Percentiles rank a stretch among this genome's conserved stretches.
These are phyloP conservation scores for Brassica incana DNA, from an alignment of 345 rosid species.

Conservation along the genomic window DNA sequence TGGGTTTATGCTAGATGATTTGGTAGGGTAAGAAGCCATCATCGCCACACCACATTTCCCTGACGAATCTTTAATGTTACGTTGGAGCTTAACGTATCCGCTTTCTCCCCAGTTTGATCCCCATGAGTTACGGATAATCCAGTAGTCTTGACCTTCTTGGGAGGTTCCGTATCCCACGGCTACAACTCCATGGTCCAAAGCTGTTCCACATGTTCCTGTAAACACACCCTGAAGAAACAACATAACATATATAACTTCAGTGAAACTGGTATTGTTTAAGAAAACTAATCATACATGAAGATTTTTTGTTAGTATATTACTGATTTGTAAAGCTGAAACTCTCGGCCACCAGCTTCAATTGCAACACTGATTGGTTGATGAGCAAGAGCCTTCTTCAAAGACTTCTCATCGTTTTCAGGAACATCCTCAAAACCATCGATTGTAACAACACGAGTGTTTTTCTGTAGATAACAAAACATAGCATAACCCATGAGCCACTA, in stretches of 20 bases:
- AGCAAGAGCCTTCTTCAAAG: constrained; percentile 67
- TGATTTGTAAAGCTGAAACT: constrained; percentile 29
- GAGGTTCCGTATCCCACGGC: constrained; percentile 28
- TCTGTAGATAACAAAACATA: constrained; percentile 23
- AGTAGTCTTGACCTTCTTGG: constrained; percentile 16
- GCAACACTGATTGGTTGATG: constrained; percentile 66
- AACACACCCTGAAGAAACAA: constrained; percentile 35
- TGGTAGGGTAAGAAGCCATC: neutral
- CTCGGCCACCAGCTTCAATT: constrained; percentile 43
- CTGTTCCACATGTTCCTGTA: constrained; percentile 38
- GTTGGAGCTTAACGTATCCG: constrained; percentile 27
- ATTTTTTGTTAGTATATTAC: neutral
- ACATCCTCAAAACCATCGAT: constrained; percentile 80
- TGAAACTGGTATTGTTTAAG: neutral
- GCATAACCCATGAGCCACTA: neutral
- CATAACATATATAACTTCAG: neutral
- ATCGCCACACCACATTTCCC: neutral
- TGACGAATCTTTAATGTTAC: neutral
- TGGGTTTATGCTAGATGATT: constrained; percentile 54
- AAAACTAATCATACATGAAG: neutral
- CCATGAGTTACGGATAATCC: constrained; percentile 24
- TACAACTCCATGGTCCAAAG: neutral
- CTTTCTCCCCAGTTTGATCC: constrained; percentile 25
- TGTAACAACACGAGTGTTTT: constrained; percentile 45
- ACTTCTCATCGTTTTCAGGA: constrained; percentile 50